Evolutionary conservation across 306 rosid genomes (phyloP).

Genomic region (Carpinus fangiana): DNA sequence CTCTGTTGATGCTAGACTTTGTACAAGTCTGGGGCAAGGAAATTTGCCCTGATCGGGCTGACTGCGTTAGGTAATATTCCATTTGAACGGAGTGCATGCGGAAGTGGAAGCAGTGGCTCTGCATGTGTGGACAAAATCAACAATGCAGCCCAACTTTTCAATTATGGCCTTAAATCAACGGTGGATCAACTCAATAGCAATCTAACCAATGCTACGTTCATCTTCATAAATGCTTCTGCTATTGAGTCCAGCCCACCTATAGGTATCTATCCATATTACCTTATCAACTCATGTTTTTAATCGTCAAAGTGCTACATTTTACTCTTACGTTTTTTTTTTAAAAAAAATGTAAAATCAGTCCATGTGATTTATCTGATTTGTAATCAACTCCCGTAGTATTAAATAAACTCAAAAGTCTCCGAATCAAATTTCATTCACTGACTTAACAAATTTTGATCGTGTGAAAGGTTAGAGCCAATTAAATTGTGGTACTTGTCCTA

Average conservation of each 20-base stretch:
- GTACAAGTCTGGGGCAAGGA: conserved; percentile 26
- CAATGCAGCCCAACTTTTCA: background rate
- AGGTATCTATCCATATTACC: background rate
- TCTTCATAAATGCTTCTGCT: background rate
- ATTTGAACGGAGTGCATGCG: background rate
- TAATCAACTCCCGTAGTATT: no score
- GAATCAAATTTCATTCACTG: no score
- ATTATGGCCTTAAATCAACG: background rate
- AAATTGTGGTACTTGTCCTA: no score
- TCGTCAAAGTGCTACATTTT: no score
- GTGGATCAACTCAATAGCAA: background rate
- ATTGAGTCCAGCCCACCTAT: background rate
- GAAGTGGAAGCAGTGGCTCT: no score
- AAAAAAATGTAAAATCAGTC: no score
- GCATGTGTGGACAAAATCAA: background rate
- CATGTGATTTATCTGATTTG: no score
- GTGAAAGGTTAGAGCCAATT: no score
- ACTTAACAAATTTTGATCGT: no score
- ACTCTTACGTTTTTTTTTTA: no score
- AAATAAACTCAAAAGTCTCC: no score
- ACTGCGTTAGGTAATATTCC: background rate
- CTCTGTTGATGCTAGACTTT: background rate
- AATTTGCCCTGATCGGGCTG: conserved; percentile 17
- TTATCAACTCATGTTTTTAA: no score
- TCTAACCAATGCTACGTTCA: background rate